Evolutionary conservation across 129 eudicot species (phyloP).

Genomic region (Artemisia annua): DNA sequence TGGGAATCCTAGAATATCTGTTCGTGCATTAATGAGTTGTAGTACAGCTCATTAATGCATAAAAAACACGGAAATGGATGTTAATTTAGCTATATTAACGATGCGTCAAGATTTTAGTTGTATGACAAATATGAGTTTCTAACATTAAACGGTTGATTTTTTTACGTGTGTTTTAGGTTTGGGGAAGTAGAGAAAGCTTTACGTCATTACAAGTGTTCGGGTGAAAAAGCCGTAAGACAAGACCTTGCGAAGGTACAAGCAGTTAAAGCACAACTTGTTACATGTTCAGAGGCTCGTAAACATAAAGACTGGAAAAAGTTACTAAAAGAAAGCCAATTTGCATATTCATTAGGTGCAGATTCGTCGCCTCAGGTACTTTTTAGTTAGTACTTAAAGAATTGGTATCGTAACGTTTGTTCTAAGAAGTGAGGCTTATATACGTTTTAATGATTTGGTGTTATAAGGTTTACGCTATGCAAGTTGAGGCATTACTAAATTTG

Average conservation of each 20-base stretch:
- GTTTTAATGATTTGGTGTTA: background rate
- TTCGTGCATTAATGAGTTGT: background rate
- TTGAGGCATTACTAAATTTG: conserved; percentile 69
- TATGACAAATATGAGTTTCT: background rate
- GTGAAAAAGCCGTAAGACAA: conserved; percentile 39
- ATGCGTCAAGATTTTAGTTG: background rate
- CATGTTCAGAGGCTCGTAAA: conserved; percentile 45
- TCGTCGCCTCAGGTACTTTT: conserved; percentile 66
- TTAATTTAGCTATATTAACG: no score
- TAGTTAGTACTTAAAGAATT: background rate
- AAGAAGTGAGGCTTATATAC: background rate
- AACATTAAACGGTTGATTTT: background rate
- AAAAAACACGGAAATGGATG: background rate
- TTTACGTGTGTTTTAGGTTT: conserved; percentile 39
- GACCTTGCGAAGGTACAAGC: conserved; percentile 55
- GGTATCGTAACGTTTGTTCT: background rate
- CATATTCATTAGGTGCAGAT: conserved; percentile 62
- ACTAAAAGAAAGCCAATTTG: conserved; percentile 49
- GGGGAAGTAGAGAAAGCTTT: conserved; percentile 75
- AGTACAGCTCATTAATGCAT: conserved; percentile 7
- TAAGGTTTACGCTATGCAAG: conserved; percentile 73
- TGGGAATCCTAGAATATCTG: background rate
- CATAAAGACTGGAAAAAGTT: conserved; percentile 49
- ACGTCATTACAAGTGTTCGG: conserved; percentile 65
- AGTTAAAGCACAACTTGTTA: conserved; percentile 38